A percentile compares a stretch with the other conserved stretches of the same genome.
Conservation (phyloP, 2,329 filamentous ascomycete species). For the Aureobasidium sp. region DNA sequence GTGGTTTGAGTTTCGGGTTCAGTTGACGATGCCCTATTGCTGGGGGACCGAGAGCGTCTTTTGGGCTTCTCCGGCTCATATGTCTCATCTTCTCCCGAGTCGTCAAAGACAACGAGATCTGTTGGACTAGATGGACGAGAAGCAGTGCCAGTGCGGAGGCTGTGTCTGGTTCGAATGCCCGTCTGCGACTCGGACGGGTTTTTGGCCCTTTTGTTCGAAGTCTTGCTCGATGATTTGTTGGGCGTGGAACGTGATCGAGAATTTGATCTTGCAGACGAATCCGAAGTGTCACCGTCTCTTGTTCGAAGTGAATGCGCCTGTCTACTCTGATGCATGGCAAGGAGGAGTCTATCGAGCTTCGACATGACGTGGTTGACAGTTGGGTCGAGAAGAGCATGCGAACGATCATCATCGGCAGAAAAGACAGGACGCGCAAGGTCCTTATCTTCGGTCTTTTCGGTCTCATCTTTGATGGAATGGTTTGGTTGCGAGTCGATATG, state of each 20-base stretch:
- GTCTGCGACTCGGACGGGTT: not conserved
- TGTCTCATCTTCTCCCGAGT: constrained; percentile 6
- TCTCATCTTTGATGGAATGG: not conserved
- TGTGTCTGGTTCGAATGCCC: not conserved
- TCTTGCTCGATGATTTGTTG: not conserved
- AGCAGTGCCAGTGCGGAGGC: not conserved
- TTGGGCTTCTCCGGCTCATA: not conserved
- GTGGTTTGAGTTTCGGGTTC: not conserved
- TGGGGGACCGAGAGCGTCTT: not conserved
- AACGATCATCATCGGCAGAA: constrained; percentile 62
- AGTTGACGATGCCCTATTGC: not conserved
- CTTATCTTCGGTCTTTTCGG: constrained; percentile 1
- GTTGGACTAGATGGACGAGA: not conserved
- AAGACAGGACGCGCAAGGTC: constrained; percentile 39
- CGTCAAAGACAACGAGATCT: not conserved
- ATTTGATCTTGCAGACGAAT: not conserved
- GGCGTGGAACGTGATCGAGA: not conserved
- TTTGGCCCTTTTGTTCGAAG: not conserved
- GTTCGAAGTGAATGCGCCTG: constrained; percentile 15
- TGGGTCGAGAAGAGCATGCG: constrained; percentile 56
- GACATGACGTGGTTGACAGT: constrained; percentile 60
- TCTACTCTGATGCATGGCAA: constrained; percentile 54
- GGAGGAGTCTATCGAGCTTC: constrained; percentile 60
- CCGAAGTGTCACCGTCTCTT: constrained; percentile 1
- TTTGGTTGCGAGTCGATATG: not conserved